These are phyloP conservation scores for Vaccinium corymbosum DNA, from an alignment of 148 eudicot genomes.

Conservation along the genomic window DNA sequence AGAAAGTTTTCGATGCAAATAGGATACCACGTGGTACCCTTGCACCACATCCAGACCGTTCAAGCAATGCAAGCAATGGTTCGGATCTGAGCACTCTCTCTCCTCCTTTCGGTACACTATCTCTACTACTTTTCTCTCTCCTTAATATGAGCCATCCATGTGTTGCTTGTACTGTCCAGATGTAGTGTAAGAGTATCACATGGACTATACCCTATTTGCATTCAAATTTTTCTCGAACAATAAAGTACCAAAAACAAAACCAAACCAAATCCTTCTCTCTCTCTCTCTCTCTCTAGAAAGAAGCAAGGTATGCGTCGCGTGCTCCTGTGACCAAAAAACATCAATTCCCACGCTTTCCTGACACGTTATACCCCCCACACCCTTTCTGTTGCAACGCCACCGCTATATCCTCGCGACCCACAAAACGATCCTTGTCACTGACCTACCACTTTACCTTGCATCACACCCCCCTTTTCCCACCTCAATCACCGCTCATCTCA, in stretches of 20 bases:
- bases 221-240: too few relatives aligned
- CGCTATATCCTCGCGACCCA: not conserved
- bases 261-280: not conserved
- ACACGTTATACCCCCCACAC: not conserved
- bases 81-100: too few relatives aligned
- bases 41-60: too few relatives aligned
- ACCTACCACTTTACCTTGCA: slow-evolving; percentile 5
- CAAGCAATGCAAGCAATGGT: too few relatives aligned
- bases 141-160: too few relatives aligned
- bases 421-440: not conserved
- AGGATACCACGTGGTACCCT: too few relatives aligned
- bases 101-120: too few relatives aligned
- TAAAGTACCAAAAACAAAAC: not conserved
- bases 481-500: not conserved
- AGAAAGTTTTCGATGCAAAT: too few relatives aligned
- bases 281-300: not conserved
- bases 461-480: not conserved
- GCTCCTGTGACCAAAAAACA: not conserved
- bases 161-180: too few relatives aligned
- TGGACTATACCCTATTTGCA: too few relatives aligned
- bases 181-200: too few relatives aligned
- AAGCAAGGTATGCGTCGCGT: slow-evolving; percentile 12
- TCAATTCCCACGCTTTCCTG: not conserved
- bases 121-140: too few relatives aligned
- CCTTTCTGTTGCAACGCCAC: not conserved